Base-by-base conservation (phyloP, 1,284 basidiomycete species). In the Ustilago loliicola region DNA sequence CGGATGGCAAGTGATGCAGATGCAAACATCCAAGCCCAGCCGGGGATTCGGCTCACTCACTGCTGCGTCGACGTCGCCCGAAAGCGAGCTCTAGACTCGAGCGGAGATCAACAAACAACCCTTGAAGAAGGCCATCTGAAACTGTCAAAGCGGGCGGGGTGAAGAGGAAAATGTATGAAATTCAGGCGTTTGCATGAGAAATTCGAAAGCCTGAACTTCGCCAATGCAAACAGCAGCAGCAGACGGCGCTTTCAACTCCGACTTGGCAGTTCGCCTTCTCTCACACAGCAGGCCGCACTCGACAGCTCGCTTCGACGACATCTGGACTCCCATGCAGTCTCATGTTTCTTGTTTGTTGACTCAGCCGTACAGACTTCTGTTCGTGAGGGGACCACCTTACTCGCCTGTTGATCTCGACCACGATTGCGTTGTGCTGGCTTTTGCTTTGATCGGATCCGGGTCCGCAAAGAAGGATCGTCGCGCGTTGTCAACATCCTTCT, bases 21-120 rank as follows among this genome's bases (percentile, higher is more conserved):
- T 27, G 47, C 47, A 50, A 50, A 50, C 47, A 50, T 50, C 15
- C 47, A 50, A 50, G 47, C 47, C 47, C 47, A 50, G 47, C 25
- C 27, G 47, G 1, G 8, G 47, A 27, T 50, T 50, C 47, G 47
- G 9, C 25, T 50, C 47, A 2, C 17, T 38, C 32, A 7, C 32
- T 34, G 32, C 32, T 34, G 11, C 45, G 27, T 50, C 47, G 27
- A 3, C 15, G 23, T 27, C 25, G 47, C 47, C 47, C 47, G 27
- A 50, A 29, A 50, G 47, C 23, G 47, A 50, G 47, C 27, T 50
- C 47, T 50, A 50, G 27, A 50, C 47, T 27, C 8, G 47, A 27
- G 47, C 47, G 47, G 25, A 50, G 47, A 50, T 50, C 47, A 27
- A 50, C 47, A 50, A 50, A 50, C 47, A 50, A 17, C 6, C 15